A percentile compares a stretch with the other conserved stretches of the same genome.
Conservation (phyloP, 495 filamentous ascomycete genomes). For the Aspergillus affinis region DNA sequence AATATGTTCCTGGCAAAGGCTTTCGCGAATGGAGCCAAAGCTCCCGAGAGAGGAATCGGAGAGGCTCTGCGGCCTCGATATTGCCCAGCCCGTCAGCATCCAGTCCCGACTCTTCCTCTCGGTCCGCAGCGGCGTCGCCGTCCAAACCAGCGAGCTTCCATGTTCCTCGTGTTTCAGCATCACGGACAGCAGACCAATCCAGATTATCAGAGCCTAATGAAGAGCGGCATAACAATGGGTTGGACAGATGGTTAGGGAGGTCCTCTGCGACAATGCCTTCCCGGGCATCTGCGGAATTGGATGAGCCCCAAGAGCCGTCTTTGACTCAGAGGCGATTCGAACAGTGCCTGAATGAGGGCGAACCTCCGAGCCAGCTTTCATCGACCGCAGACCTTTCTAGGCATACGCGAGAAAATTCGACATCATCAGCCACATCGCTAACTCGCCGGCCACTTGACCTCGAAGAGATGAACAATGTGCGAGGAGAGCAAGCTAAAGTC, state of each 20-base stretch:
- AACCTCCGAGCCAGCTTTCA: neutral
- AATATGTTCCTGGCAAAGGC: neutral
- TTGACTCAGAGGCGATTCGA: constrained; percentile 29
- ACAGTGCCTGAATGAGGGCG: neutral
- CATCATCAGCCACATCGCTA: constrained; percentile 8
- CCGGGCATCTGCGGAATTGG: constrained; percentile 1
- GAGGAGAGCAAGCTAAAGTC: constrained; percentile 29
- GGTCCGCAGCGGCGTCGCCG: neutral
- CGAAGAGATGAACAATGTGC: neutral
- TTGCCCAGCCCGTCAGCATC: constrained; percentile 13
- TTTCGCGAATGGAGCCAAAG: constrained; percentile 3
- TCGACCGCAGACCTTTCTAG: neutral
- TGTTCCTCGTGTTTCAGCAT: neutral
- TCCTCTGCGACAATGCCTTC: constrained; percentile 24
- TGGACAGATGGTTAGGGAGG: constrained; percentile 42
- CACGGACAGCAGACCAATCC: constrained; percentile 13
- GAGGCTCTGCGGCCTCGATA: neutral
- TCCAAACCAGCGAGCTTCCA: constrained; percentile 1
- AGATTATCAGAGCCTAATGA: constrained; percentile 28
- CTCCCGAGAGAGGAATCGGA: neutral
- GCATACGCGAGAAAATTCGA: neutral
- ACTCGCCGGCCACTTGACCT: neutral
- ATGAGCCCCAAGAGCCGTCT: constrained; percentile 15
- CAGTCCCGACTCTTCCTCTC: neutral
- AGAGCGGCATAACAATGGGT: constrained; percentile 40